phyloP scores from a whole-genome alignment of 2,329 filamentous ascomycete genomes.

The Neospermospora avenae region DNA sequence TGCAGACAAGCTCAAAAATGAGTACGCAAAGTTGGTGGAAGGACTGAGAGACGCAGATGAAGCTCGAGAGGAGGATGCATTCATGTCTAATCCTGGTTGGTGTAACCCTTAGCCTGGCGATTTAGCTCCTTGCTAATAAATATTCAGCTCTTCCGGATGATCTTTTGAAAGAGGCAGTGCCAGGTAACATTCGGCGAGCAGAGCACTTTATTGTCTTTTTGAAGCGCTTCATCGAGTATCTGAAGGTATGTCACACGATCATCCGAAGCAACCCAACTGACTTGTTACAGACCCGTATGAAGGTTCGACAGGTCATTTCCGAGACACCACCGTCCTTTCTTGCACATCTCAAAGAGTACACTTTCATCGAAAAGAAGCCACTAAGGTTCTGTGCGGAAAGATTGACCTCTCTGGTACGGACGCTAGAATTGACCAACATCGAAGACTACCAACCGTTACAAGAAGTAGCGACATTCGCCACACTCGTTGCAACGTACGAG shows the following conservation, averaged over 20 bases:
- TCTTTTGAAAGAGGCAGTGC: constrained; percentile 89
- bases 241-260: constrained; percentile 54
- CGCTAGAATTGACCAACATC: constrained; percentile 92
- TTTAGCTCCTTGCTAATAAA: constrained; percentile 11
- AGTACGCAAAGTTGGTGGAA: constrained; percentile 93
- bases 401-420: constrained; percentile 88
- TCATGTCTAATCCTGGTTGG: constrained; percentile 82
- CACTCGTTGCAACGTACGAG: constrained; percentile 92
- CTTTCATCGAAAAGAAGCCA: constrained; percentile 96
- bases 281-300: constrained; percentile 79
- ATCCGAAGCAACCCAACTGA: constrained; percentile 9
- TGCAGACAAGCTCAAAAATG: constrained; percentile 87
- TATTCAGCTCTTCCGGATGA: constrained; percentile 76
- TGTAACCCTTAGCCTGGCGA: background rate
- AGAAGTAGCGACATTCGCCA: constrained; percentile 96
- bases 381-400: constrained; percentile 92
- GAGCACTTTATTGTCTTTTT: constrained; percentile 96
- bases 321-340: constrained; percentile 95
- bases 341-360: constrained; percentile 88
- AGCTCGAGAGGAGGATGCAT: constrained; percentile 86
- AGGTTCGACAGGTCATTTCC: constrained; percentile 94
- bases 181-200: constrained; percentile 91
- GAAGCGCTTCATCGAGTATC: constrained; percentile 94
- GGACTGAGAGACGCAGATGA: constrained; percentile 86
- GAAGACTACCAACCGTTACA: constrained; percentile 97